Base-by-base conservation (phyloP, 306 rosid species). In the Malus orientalis region DNA sequence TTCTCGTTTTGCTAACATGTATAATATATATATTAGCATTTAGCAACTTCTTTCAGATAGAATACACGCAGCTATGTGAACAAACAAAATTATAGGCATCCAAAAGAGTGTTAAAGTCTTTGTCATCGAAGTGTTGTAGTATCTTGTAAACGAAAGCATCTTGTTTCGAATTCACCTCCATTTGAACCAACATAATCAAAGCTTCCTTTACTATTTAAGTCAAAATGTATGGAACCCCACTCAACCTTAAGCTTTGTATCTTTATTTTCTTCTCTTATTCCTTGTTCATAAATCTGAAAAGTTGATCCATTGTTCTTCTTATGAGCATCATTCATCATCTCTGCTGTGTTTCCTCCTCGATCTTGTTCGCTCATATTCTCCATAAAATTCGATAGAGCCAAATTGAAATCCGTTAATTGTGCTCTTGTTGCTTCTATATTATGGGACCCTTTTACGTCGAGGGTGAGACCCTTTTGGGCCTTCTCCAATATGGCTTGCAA, bases 201-300 rank as follows among this genome's bases (percentile, higher is more conserved):
- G 66, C 86, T 83, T 75, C 90, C 90, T 78, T 87, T 89, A 58
- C 82, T 85, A 80, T 95, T 92, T 29, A 95, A 86, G 87, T 90
- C 97, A 78, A 95, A 86, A 45, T 85, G 88, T 62, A 79, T 77
- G 67, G 87, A 79, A 47, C 65, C 87, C 73, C 75, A 80, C 79
- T 81, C 89, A 79, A 85, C 69, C 71, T 87, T 87, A 5, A 90
- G 85, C 83, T 84, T 88, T 32, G 67, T 51, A 69, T 81, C 91
- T 71, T 76, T 77, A 66, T 61, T 70, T 63, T 84, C 88, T 77
- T 81, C 88, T 69, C 64, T 78, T 9, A 69, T 84, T 78, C 75
- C 80, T 27, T 71, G 80, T 64, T 76, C 78, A 73, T 72, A 87
- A 51, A 81, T 67, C 40, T 79, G 76, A 80, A 89, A 85, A 75